These are phyloP conservation scores for Cercospora janseana DNA, from an alignment of 2,329 filamentous ascomycete species.

Conservation along the genomic window DNA sequence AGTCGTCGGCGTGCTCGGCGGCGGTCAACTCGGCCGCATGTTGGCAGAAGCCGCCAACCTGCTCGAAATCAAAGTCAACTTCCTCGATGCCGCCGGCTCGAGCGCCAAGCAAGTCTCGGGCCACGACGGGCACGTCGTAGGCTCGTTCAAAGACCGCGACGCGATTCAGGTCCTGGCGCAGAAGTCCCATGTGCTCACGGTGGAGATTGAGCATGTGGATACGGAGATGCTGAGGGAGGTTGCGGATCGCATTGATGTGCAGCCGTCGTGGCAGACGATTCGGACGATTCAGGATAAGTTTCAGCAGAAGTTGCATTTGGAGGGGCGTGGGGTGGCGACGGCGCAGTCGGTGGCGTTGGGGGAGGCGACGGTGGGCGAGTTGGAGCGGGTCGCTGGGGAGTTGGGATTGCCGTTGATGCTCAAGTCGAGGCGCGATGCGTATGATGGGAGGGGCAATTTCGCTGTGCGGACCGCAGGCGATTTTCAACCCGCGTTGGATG, in stretches of 20 bases:
- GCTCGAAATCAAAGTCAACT: constrained; percentile 73
- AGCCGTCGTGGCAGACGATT: constrained; percentile 84
- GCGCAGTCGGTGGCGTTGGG: constrained; percentile 68
- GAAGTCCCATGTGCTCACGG: constrained; percentile 76
- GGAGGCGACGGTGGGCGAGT: constrained; percentile 56
- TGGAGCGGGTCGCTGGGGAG: constrained; percentile 61
- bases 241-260: constrained; percentile 61
- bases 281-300: constrained; percentile 93
- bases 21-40: constrained; percentile 78
- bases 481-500: constrained; percentile 64
- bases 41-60: constrained; percentile 80
- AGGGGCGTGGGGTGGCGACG: constrained; percentile 65
- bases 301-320: constrained; percentile 78
- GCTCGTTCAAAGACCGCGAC: constrained; percentile 80
- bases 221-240: constrained; percentile 87
- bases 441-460: constrained; percentile 82
- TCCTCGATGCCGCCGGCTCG: constrained; percentile 72
- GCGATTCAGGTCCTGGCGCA: constrained; percentile 78
- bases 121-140: constrained; percentile 70
- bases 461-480: constrained; percentile 59
- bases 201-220: constrained; percentile 94
- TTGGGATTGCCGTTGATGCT: constrained; percentile 88
- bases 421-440: constrained; percentile 85
- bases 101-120: constrained; percentile 84
- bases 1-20: constrained; percentile 43